Conservation (phyloP, 129 eudicot species). For the Gnaphalium uliginosum region DNA sequence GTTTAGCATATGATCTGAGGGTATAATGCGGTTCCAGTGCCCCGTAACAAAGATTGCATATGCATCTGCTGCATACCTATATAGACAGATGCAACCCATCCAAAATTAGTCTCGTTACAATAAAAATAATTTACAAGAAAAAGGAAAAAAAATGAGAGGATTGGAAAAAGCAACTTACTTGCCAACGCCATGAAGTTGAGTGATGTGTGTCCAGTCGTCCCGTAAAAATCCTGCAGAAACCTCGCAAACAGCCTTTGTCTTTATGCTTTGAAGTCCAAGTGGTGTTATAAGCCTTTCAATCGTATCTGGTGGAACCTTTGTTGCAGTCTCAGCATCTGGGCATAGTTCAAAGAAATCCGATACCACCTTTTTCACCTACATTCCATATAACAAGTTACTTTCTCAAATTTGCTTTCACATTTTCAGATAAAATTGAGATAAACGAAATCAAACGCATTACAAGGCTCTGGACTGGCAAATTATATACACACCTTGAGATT, state of each 20-base stretch:
- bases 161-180: slow-evolving; percentile 38
- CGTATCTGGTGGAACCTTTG: slow-evolving; percentile 32
- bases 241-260: slow-evolving; percentile 44
- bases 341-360: slow-evolving; percentile 55
- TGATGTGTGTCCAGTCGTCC: slow-evolving; percentile 69
- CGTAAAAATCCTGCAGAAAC: slow-evolving; percentile 53
- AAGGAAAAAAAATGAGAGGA: neutral
- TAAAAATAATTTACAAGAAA: neutral
- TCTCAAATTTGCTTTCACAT: neutral
- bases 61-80: slow-evolving; percentile 94
- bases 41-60: slow-evolving; percentile 90
- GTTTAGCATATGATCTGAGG: slow-evolving; percentile 74
- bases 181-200: slow-evolving; percentile 70
- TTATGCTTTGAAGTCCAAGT: slow-evolving; percentile 54
- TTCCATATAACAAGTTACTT: neutral
- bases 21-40: slow-evolving; percentile 64
- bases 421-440: neutral
- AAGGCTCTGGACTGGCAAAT: too few species aligned
- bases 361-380: slow-evolving; percentile 57
- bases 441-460: neutral
- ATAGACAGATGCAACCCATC: neutral
- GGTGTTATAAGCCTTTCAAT: slow-evolving; percentile 45
- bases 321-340: slow-evolving; percentile 71
- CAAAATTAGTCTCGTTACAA: neutral
- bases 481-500: too few species aligned